phyloP scores from a whole-genome alignment of 805 yeast genomes.

The Teunomyces pallodes region DNA sequence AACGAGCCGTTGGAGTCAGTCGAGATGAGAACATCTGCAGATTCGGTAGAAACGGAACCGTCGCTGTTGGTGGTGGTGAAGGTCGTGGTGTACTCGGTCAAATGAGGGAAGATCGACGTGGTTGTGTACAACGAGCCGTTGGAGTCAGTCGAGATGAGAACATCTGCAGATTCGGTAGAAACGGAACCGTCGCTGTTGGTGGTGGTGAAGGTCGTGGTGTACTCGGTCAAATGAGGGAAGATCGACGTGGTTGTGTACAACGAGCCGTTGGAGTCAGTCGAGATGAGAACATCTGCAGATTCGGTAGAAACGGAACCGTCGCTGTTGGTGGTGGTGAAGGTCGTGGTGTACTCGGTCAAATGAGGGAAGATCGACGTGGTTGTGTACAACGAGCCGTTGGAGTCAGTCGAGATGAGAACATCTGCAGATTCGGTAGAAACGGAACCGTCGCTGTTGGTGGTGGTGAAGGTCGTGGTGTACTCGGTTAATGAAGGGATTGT shows the following conservation, averaged over 20 bases:
- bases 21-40: constrained; percentile 24
- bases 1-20: constrained; percentile 4
- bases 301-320: constrained; percentile 14
- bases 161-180: constrained; percentile 21
- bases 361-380: constrained; percentile 8
- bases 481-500: too few relatives aligned
- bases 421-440: constrained; percentile 20
- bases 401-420: constrained; percentile 19
- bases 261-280: constrained; percentile 9
- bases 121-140: neutral
- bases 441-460: constrained; percentile 11
- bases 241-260: constrained; percentile 8
- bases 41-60: constrained; percentile 15
- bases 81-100: too few relatives aligned
- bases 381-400: neutral
- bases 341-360: too few relatives aligned
- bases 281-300: constrained; percentile 22
- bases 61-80: constrained; percentile 14
- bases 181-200: constrained; percentile 11
- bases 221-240: too few relatives aligned
- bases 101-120: constrained; percentile 8
- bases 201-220: constrained; percentile 13
- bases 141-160: constrained; percentile 17
- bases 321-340: constrained; percentile 13
- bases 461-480: constrained; percentile 13